phyloP scores from a whole-genome alignment of 1,284 basidiomycete genomes.

The Ganoderma leucocontextum region DNA sequence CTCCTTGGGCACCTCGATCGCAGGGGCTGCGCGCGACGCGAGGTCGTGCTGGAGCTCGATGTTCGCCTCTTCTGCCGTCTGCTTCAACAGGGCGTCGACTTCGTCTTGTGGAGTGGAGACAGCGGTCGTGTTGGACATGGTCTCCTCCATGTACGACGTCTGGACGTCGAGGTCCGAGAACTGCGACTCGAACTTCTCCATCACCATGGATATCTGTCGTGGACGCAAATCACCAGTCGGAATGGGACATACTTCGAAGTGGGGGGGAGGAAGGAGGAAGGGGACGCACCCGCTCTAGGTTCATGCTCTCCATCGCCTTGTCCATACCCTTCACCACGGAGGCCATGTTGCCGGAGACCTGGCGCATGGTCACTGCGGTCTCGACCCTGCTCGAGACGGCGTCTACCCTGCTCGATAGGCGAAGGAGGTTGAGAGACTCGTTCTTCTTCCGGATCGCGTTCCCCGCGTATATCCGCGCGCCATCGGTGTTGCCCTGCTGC shows the following conservation, averaged over 20 bases:
- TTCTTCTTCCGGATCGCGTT: slow-evolving; percentile 99
- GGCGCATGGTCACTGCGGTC: slow-evolving; percentile 98
- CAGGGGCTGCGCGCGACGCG: slow-evolving; percentile 66
- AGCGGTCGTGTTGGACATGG: slow-evolving; percentile 94
- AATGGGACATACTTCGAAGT: not conserved
- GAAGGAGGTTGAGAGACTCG: slow-evolving; percentile 90
- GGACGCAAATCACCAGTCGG: not conserved
- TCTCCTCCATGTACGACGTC: slow-evolving; percentile 97
- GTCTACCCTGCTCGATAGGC: slow-evolving; percentile 91
- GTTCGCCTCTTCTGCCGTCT: slow-evolving; percentile 97
- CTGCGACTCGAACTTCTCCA: slow-evolving; percentile 99
- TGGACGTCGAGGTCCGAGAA: slow-evolving; percentile 98
- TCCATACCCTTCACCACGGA: slow-evolving; percentile 98
- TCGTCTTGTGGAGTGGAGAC: slow-evolving; percentile 97
- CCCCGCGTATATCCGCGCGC: slow-evolving; percentile 98
- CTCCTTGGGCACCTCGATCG: slow-evolving; percentile 65
- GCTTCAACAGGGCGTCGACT: slow-evolving; percentile 91
- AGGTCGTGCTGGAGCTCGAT: slow-evolving; percentile 95
- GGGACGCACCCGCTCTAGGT: slow-evolving; percentile 86
- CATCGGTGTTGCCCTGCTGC: slow-evolving; percentile 96
- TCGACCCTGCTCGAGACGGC: slow-evolving; percentile 97
- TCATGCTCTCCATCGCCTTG: slow-evolving; percentile 99
- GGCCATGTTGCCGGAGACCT: slow-evolving; percentile 95
- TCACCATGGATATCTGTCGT: slow-evolving; percentile 92
- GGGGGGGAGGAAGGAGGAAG: not conserved